phyloP scores from a whole-genome alignment of 164 flowering plant species.

The Kalanchoe fedtschenkoi region DNA sequence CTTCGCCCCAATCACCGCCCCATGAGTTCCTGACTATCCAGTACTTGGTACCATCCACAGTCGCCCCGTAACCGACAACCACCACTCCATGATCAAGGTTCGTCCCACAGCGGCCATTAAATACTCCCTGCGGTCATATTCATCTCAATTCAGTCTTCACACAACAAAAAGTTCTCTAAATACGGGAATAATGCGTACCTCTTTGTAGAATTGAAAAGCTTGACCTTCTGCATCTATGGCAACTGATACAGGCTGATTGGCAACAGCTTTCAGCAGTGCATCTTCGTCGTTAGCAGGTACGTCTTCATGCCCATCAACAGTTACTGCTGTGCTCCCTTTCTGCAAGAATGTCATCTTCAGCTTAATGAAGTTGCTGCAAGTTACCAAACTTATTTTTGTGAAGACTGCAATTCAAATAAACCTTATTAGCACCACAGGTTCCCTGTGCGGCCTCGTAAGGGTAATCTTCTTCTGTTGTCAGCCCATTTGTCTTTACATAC shows the following conservation, averaged over 20 bases:
- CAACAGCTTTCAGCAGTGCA: slow-evolving; percentile 59
- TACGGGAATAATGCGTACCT: slow-evolving; percentile 24
- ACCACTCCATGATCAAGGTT: slow-evolving; percentile 80
- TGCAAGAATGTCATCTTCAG: slow-evolving; percentile 11
- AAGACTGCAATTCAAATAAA: background rate
- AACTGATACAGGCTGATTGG: slow-evolving; percentile 65
- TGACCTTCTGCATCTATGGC: slow-evolving; percentile 65
- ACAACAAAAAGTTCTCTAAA: background rate
- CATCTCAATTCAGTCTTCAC: background rate
- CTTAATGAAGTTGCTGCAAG: background rate
- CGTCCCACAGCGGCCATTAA: slow-evolving; percentile 50
- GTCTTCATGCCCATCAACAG: slow-evolving; percentile 60
- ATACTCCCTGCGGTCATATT: slow-evolving; percentile 54
- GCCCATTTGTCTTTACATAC: slow-evolving; percentile 44
- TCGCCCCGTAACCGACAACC: slow-evolving; percentile 69
- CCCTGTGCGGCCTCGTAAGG: slow-evolving; percentile 62
- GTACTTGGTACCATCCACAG: slow-evolving; percentile 69
- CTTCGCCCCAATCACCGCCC: slow-evolving; percentile 90
- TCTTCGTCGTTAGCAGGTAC: slow-evolving; percentile 61
- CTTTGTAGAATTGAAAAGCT: slow-evolving; percentile 71
- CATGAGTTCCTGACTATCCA: slow-evolving; percentile 95
- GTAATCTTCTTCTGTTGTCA: slow-evolving; percentile 51
- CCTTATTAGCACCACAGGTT: slow-evolving; percentile 47
- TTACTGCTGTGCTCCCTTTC: slow-evolving; percentile 41
- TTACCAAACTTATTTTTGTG: background rate